Percentiles rank a stretch among this genome's conserved stretches.
Evolutionary conservation across 2,329 filamentous ascomycete genomes (phyloP).

Genomic region (Leptographium procerum): DNA sequence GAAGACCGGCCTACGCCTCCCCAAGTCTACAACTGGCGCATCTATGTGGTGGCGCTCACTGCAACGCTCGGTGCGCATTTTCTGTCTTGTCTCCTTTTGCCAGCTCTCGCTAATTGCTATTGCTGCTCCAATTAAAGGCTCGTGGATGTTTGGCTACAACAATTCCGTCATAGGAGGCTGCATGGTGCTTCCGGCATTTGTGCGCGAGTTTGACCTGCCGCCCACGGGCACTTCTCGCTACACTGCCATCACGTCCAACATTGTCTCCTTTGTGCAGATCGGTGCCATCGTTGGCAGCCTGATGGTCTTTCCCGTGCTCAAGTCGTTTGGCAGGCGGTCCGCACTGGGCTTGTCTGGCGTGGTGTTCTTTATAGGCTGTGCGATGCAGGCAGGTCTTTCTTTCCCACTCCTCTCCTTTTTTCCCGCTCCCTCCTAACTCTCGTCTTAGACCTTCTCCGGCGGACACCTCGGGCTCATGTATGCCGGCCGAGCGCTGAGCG

Average conservation of each 20-base stretch:
- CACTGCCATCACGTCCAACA: neutral
- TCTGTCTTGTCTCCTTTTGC: too few relatives aligned
- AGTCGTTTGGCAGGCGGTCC: neutral
- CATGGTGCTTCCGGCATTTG: constrained; percentile 1
- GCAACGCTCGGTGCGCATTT: neutral
- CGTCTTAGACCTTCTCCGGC: neutral
- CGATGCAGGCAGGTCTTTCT: neutral
- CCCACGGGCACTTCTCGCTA: neutral
- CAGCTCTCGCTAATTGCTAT: neutral
- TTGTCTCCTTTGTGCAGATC: constrained; percentile 1
- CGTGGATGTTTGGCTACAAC: constrained; percentile 1
- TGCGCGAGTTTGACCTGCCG: neutral
- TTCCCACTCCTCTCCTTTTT: neutral
- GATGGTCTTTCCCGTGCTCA: neutral
- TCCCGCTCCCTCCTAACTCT: neutral
- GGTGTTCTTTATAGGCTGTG: neutral
- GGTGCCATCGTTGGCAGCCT: neutral
- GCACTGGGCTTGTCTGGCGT: neutral
- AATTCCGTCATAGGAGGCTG: neutral
- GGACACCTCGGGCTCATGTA: constrained; percentile 1
- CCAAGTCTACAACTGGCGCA: constrained; percentile 1
- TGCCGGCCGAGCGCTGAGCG: constrained; percentile 16
- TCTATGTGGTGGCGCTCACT: neutral
- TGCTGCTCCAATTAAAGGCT: neutral
- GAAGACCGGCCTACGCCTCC: constrained; percentile 1